Evolutionary conservation across 768 basidiomycete genomes (phyloP), one percentile per base, ranked within the genome.

Genomic region (Zangia roseola): DNA sequence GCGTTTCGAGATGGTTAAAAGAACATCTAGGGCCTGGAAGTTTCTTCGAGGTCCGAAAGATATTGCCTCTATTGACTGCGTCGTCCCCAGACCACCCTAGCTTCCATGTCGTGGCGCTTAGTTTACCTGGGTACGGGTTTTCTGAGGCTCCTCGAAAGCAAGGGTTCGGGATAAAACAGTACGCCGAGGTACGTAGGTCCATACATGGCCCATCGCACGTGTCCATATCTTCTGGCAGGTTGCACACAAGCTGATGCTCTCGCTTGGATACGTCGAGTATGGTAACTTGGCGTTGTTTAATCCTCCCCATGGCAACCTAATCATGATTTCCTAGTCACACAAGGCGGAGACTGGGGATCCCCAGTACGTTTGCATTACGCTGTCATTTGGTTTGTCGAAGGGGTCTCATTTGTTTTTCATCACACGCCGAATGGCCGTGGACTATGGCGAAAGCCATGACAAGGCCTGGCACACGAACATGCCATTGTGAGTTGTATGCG

Each of bases 101-200:
- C 43, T 86, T 86, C 60, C 81, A 85, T 53, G 80, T 86, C 19
- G 80, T 86, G 0, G 78, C 77, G 0, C 53, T 75, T 30, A 78
- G 82, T 55, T 55, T 85, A 14, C 84, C 83, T 9, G 81, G 81
- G 0, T 86, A 66, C 61, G 83, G 81, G 0, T 85, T 83, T 62
- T 84, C 83, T 0, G 74, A 81, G 36, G 79, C 75, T 0, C 75
- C 80, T 0, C 77, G 61, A 41, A 77, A 76, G 58, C 71, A 71
- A 49, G 81, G 82, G 0, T 85, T 84, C 52, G 57, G 54, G 9
- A 28, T 66, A 0, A 50, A 60, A n/a, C 80, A 84, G 40, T 82
- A 77, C 41, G 81, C 81, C 1, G 80, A 85, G 67, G 83, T 78
- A 37, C 21, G 44, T 49, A 12, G 13, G 13, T 14, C 40, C 35